These are phyloP conservation scores for Termitomyces sp. DNA, from an alignment of 768 basidiomycete species.

Conservation along the genomic window DNA sequence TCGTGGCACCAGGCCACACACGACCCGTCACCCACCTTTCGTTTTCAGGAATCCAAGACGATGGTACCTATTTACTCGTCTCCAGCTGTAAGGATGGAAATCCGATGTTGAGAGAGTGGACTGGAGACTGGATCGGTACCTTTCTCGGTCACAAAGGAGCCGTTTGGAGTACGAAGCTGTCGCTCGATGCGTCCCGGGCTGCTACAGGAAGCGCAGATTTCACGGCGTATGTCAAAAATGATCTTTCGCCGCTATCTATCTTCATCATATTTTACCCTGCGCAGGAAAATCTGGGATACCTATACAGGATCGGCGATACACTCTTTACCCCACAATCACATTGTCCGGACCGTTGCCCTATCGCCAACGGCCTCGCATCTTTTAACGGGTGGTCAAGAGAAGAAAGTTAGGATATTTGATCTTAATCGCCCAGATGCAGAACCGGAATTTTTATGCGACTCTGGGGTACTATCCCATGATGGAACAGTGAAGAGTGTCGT, in stretches of 20 bases:
- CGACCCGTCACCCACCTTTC: slow-evolving; percentile 91
- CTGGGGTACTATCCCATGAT: slow-evolving; percentile 66
- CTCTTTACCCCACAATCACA: slow-evolving; percentile 98
- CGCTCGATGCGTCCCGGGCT: slow-evolving; percentile 77
- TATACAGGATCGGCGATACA: slow-evolving; percentile 83
- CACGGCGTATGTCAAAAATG: slow-evolving; percentile 68
- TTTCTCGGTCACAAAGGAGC: slow-evolving; percentile 91
- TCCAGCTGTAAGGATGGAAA: slow-evolving; percentile 99
- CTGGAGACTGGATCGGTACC: slow-evolving; percentile 97
- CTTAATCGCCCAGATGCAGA: slow-evolving; percentile 82
- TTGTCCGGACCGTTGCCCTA: slow-evolving; percentile 91
- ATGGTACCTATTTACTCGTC: slow-evolving; percentile 84
- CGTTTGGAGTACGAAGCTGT: slow-evolving; percentile 95
- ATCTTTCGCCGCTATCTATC: slow-evolving; percentile 6
- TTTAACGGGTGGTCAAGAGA: slow-evolving; percentile 93
- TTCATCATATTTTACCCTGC: slow-evolving; percentile 11
- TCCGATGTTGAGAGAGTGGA: slow-evolving; percentile 95
- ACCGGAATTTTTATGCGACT: slow-evolving; percentile 70
- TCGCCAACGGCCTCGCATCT: slow-evolving; percentile 66
- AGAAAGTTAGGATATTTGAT: slow-evolving; percentile 95
- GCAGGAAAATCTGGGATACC: slow-evolving; percentile 94
- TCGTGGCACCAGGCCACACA: slow-evolving; percentile 83
- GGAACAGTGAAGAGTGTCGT: slow-evolving; percentile 91
- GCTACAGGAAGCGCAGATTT: slow-evolving; percentile 96
- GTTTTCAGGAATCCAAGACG: slow-evolving; percentile 82